A percentile compares a stretch with the other conserved stretches of the same genome.
These are phyloP conservation scores for Aspergillus caelatus DNA, from an alignment of 2,329 filamentous ascomycete species.

Conservation along the genomic window DNA sequence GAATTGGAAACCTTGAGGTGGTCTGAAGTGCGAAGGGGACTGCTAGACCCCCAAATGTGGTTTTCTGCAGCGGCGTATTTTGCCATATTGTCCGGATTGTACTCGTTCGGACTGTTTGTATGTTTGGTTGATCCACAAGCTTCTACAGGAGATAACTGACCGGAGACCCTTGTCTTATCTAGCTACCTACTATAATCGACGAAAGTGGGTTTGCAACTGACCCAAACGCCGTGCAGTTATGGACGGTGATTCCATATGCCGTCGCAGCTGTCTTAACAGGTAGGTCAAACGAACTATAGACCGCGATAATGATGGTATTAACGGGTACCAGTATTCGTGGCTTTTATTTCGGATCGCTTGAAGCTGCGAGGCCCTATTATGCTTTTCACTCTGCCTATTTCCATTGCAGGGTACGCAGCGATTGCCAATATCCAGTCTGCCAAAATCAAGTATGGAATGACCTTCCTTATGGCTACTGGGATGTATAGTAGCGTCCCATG, in stretches of 20 bases:
- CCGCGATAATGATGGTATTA: neutral
- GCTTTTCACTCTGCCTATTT: conserved; percentile 64
- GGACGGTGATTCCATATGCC: conserved; percentile 67
- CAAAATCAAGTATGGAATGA: conserved; percentile 65
- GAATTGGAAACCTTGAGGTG: conserved; percentile 57
- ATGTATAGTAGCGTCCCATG: conserved; percentile 66
- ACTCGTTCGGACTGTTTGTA: conserved; percentile 67
- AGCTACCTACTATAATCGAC: conserved; percentile 67
- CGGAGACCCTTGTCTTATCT: neutral
- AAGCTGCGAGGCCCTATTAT: conserved; percentile 63
- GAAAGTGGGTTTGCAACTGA: conserved; percentile 57
- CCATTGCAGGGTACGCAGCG: conserved; percentile 67
- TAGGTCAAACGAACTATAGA: conserved; percentile 26
- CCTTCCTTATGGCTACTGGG: conserved; percentile 67
- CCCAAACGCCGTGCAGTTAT: conserved; percentile 62
- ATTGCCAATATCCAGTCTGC: conserved; percentile 60
- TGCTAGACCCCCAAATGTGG: conserved; percentile 65
- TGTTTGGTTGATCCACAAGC: conserved; percentile 22
- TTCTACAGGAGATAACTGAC: conserved; percentile 4
- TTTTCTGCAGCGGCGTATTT: conserved; percentile 65
- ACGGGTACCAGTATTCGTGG: conserved; percentile 33
- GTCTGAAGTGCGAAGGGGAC: conserved; percentile 64
- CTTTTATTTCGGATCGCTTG: conserved; percentile 63
- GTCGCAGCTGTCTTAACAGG: conserved; percentile 60
- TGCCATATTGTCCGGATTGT: conserved; percentile 59